Base-by-base conservation (phyloP, 2,329 filamentous ascomycete species). In the Aspergillus pseudotamarii region DNA sequence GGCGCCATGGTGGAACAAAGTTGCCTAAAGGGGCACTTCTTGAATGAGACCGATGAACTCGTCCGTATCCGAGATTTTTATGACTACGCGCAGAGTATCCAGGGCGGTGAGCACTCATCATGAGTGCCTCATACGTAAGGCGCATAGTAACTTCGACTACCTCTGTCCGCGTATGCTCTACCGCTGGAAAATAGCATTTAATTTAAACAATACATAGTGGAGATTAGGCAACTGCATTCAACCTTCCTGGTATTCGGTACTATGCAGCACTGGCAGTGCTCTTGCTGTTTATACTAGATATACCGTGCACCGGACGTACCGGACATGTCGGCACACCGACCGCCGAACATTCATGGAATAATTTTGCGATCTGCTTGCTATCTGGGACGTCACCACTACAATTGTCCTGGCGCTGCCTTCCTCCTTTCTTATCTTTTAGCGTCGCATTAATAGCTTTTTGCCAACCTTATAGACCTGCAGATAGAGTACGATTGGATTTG, bases 1-100 rank as follows among this genome's bases (percentile, higher is more conserved):
- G 73, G 75, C 38, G 75, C 68, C 77, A 79, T 79, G 62, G 63
- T 66, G 63, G 59, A 59, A 14, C 12, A 30, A n/a, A 45, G 41
- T 60, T 58, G 55, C 55, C 57, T 57, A 58, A 48, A 16, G 34
- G 58, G 48, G 43, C 28, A 38, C 45, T 59, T 54, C 55, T 56
- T 36, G 51, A 55, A 54, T 57, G 23, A 21, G 43, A 12, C n/a
- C 16, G 43, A 34, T 26, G 45, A n/a, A 16, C n/a, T 41, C 21
- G 10, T 32, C 45, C 6, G 4, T 16, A 9, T 38, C 16, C 45
- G 57, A 58, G 58, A 60, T 60, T 60, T 60, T 60, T 60, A 55
- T 32, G n/a, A 38, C 28, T 32, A 10, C 48, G 9, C 28, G 14
- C 28, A 51, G 28, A 23, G 6, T 30, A 12, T 21, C 10, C 19